These are phyloP conservation scores for Pleoardoris graminearum DNA, from an alignment of 2,329 filamentous ascomycete species.

Conservation along the genomic window DNA sequence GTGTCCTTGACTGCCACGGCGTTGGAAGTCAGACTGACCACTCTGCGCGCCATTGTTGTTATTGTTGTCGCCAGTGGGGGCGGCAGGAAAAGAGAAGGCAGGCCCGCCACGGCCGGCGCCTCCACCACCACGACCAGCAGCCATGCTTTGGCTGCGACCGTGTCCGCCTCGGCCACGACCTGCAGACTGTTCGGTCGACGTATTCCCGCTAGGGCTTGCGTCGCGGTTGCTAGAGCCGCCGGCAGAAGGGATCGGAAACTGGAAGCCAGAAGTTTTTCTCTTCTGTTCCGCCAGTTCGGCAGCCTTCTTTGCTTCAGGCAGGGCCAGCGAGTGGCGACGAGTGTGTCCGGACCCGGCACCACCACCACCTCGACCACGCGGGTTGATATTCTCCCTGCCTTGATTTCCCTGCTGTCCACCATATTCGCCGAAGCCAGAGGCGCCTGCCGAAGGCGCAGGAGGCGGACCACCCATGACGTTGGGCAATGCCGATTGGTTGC, in stretches of 20 bases:
- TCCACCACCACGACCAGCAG: slow-evolving; percentile 69
- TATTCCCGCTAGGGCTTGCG: slow-evolving; percentile 58
- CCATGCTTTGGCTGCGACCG: slow-evolving; percentile 87
- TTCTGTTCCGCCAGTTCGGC: slow-evolving; percentile 97
- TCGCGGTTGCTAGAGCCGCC: slow-evolving; percentile 60
- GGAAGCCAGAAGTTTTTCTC: slow-evolving; percentile 88
- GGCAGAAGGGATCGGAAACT: slow-evolving; percentile 81
- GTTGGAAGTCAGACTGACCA: slow-evolving; percentile 66
- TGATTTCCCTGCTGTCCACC: slow-evolving; percentile 62
- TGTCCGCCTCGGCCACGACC: slow-evolving; percentile 59
- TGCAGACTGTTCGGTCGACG: slow-evolving; percentile 34
- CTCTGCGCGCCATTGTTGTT: slow-evolving; percentile 45
- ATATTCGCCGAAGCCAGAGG: slow-evolving; percentile 85
- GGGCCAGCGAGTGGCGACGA: slow-evolving; percentile 88
- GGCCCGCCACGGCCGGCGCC: slow-evolving; percentile 66
- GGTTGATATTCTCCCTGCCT: slow-evolving; percentile 67
- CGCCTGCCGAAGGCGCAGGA: slow-evolving; percentile 86
- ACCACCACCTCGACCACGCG: slow-evolving; percentile 73
- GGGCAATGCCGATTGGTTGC: slow-evolving; percentile 95
- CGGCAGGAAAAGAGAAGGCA: slow-evolving; percentile 70
- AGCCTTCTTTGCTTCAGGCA: slow-evolving; percentile 96
- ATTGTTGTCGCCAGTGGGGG: slow-evolving; percentile 56
- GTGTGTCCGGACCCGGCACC: slow-evolving; percentile 75
- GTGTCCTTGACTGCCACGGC: slow-evolving; percentile 78
- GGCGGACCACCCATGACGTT: slow-evolving; percentile 84